Conservation (phyloP, 257 asterid genomes). For the Gentiana straminea region DNA sequence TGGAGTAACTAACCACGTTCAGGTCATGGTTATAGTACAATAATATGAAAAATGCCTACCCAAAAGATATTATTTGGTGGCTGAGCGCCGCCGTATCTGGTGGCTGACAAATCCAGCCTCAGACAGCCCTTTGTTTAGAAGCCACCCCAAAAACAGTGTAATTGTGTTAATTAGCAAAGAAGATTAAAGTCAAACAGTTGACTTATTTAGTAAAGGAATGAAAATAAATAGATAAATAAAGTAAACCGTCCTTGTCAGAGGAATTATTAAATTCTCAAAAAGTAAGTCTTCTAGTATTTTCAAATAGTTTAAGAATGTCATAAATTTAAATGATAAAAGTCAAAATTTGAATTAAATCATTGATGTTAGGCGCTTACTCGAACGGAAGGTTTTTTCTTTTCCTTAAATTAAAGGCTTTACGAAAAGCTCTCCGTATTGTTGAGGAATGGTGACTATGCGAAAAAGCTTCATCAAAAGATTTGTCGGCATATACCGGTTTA, state of each 20-base stretch:
- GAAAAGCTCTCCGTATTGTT: too few relatives aligned
- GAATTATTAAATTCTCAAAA: too few relatives aligned
- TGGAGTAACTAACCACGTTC: not conserved
- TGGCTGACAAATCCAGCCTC: not conserved
- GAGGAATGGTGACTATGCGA: too few relatives aligned
- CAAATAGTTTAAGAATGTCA: too few relatives aligned
- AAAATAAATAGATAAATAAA: not conserved
- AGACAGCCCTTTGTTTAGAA: slow-evolving; percentile 5
- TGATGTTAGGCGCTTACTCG: too few relatives aligned
- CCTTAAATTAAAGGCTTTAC: too few relatives aligned
- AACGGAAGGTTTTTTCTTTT: too few relatives aligned
- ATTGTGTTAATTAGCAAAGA: not conserved
- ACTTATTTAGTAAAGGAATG: slow-evolving; percentile 7
- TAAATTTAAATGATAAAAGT: too few relatives aligned
- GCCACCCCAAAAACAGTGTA: not conserved
- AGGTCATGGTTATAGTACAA: not conserved
- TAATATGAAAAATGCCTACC: not conserved
- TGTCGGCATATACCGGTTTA: too few relatives aligned
- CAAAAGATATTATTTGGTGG: not conserved
- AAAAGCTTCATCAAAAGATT: too few relatives aligned
- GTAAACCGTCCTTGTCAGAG: slow-evolving; percentile 3
- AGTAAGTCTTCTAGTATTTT: too few relatives aligned
- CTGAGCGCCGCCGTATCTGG: slow-evolving; percentile 1
- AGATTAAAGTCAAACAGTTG: slow-evolving; percentile 25
- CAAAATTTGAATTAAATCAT: too few relatives aligned